Base-by-base conservation (phyloP, 2,329 filamentous ascomycete species). In the Sclerotinia nivalis region DNA sequence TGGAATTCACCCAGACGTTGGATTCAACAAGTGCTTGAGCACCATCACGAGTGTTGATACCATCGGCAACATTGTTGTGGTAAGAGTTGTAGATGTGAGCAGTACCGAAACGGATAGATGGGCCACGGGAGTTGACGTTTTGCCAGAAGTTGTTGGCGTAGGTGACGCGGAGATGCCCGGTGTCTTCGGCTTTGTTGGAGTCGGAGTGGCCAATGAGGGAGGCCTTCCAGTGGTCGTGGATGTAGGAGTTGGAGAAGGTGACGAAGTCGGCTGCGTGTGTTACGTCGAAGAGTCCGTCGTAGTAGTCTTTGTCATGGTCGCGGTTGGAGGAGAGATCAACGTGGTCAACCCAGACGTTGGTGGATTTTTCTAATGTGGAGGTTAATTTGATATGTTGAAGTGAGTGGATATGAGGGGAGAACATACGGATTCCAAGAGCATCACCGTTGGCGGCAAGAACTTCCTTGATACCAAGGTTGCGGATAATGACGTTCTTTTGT, bases 1-100 rank as follows among this genome's bases (percentile, higher is more conserved):
- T 79, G 25, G 81, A 80, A 54, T 81, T 82, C 34, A 58, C 80
- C 80, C 74, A 87, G 73, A 80, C 80, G 71, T 84, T 84, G 62
- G 84, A 86, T 80, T 89, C 84, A 37, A 88, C 82, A 40, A 88
- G 83, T n/a, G 88, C 80, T 77, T 88, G 82, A 31, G 87, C 85
- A 20, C 83, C 84, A 75, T 84, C 81, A 66, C 86, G 84, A 60
- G 85, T 84, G 80, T 88, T 88, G 80, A 89, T 83, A 58, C 83
- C 66, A 18, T 68, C 55, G 56, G 66, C 31, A 15, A 68, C 66
- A 13, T 49, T 61, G 66, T 52, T 50, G 45, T 50, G 56, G 55
- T 68, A 68, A 22, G 45, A 50, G 45, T 68, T 68, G 50, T 31
- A 55, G 34, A 69, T 56, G 49, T 69, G 58, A 10, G 37, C 59